Base-by-base conservation (phyloP, 768 basidiomycete species). In the Lactifluus piperatus region DNA sequence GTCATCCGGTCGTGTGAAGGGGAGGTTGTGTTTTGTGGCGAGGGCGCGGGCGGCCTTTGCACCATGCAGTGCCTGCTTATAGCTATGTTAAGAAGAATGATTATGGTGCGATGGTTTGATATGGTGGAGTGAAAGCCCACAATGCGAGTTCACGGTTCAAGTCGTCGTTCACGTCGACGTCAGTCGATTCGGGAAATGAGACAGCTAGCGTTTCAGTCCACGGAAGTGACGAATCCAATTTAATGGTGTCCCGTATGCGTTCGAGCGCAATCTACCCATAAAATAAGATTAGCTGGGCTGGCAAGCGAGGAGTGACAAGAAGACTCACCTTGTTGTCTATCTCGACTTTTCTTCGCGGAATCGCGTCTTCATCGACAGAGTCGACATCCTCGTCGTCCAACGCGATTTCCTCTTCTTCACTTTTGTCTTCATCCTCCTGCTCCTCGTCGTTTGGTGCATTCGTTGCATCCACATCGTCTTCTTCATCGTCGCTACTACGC, bases 121-220 rank as follows among this genome's bases (percentile, higher is more conserved):
- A 30, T n/a, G 13, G 9, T 49, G 41, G 34, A 5, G 54, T 47
- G 39, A 41, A 27, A 30, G 34, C 58, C 45, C 71, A 98, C 94
- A 99, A 97, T 18, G 92, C 90, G 44, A 97, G 81, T 73, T 99
- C 97, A 58, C 97, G 88, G 65, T 91, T 88, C 26, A 99, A 78
- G 71, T 98, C 95, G 71, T 94, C 88, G 53, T 88, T 72, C 26
- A 92, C 84, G 64, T 92, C 87, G 32, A 84, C 85, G 4, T 85
- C 79, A 56, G 91, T 85, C 20, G 78, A 77, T 58, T 87, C 74
- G 5, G 91, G 87, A 71, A 84, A 93, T 27, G 83, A 75, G 5
- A 93, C 68, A 0, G 78, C 75, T 1, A 94, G 77, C 0, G 89
- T 91, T 69, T 94, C 91, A 52, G 89, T 90, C 91, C 91, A 93